Evolutionary conservation across 176 grass and related monocot species (phyloP), one percentile per base, ranked within the genome.

Genomic region (Aechmea fasciata): DNA sequence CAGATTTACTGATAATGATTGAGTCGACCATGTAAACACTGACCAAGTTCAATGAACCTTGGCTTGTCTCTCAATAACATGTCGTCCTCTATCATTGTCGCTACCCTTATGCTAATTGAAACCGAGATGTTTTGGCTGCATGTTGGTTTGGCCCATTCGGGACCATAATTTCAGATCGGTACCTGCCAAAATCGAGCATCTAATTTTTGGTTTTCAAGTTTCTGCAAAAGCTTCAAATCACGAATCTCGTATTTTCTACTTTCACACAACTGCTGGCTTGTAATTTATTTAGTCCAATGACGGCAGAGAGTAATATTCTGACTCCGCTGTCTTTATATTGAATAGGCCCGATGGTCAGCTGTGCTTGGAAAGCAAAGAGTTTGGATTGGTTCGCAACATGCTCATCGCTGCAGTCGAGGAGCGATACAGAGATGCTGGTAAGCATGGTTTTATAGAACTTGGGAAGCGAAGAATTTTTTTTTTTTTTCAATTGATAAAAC

Each of bases 351-450:
- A 96, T 68, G 92, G 88, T 55, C 85, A 96, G 33, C 78, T 81
- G 48, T 91, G 88, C 10, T 17, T 83, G 9, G 92, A 96, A 63
- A 70, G 83, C 15, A 76, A 80, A 77, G 92, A 96, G 70, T 96
- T 96, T 51, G 83, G 49, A 51, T 88, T 96, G 69, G 59, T 96
- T 20, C 69, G 77, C 11, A 91, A 91, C 80, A 91, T 96, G 92
- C 70, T 87, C 20, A 76, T 81, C 57, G 92, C 92, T 24, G 88
- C 83, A 68, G 71, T 83, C 52, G 88, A 96, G 83, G 92, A 96
- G 74, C 78, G 88, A 69, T 96, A 96, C 85, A 96, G 77, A 71
- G 88, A 91, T 81, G 92, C 92, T 11, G 92, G 92, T 96, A 84
- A 50, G 11, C 33, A 41, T 41, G 33, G 33, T 41, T 41, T 41